Conservation (phyloP, 495 filamentous ascomycete species). For the Aspergillus olivimuriae region DNA sequence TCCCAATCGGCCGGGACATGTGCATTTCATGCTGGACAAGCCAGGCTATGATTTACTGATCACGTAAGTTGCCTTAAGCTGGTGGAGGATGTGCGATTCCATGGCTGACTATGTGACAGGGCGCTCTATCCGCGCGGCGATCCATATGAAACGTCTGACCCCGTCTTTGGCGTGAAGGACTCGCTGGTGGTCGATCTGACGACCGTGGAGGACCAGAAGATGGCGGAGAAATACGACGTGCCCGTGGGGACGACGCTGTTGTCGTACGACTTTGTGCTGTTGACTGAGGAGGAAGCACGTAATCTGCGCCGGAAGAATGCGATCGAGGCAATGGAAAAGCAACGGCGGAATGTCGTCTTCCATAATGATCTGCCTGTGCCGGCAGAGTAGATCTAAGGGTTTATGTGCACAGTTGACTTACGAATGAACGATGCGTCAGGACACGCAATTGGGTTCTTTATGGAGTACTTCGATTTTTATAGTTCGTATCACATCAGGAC, state of each 20-base stretch:
- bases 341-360: conserved; percentile 9
- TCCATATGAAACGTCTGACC: conserved; percentile 72
- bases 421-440: not conserved
- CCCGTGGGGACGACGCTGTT: conserved; percentile 40
- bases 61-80: conserved; percentile 48
- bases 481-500: no score
- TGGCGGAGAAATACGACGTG: conserved; percentile 46
- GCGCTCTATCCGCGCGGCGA: conserved; percentile 69
- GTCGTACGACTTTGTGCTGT: conserved; percentile 57
- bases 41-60: conserved; percentile 64
- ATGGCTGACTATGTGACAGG: conserved; percentile 19
- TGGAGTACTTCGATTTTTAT: no score
- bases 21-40: conserved; percentile 82
- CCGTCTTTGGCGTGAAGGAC: conserved; percentile 80
- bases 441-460: no score
- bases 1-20: conserved; percentile 68
- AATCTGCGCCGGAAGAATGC: conserved; percentile 59
- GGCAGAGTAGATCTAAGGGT: not conserved
- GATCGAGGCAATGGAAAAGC: conserved; percentile 51
- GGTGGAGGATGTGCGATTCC: not conserved
- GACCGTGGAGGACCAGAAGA: conserved; percentile 49
- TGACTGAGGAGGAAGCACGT: conserved; percentile 55
- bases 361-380: conserved; percentile 9
- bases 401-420: not conserved
- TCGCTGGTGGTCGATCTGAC: conserved; percentile 61